Evolutionary conservation across 106 monocot species (phyloP).

Genomic region (Ottelia alismoides): DNA sequence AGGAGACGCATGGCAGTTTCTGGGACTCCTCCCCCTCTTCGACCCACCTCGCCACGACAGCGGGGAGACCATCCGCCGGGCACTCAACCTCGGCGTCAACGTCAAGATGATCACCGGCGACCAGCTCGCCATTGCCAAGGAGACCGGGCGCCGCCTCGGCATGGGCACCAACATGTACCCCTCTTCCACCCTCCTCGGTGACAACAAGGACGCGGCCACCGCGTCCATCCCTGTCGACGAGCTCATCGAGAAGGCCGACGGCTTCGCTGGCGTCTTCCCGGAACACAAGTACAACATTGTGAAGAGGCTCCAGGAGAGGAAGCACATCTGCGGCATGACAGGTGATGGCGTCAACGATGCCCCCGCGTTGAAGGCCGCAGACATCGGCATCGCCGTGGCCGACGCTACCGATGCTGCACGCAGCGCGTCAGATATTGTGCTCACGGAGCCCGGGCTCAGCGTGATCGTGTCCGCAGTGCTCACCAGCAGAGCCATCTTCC

Average conservation of each 20-base stretch:
- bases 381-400: conserved; percentile 17
- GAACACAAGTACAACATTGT: conserved; percentile 21
- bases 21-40: conserved; percentile 12
- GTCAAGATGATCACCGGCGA: conserved; percentile 20
- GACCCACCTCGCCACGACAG: conserved; percentile 16
- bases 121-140: conserved; percentile 20
- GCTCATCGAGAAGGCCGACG: conserved; percentile 17
- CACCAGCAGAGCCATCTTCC: conserved; percentile 17
- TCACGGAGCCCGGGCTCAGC: conserved; percentile 17
- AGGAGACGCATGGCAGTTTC: conserved; percentile 9
- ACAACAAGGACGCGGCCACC: conserved; percentile 1
- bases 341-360: conserved; percentile 20
- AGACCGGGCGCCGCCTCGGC: conserved; percentile 15
- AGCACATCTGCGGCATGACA: conserved; percentile 20
- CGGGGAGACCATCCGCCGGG: conserved; percentile 17
- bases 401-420: conserved; percentile 16
- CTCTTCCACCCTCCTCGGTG: conserved; percentile 5
- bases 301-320: conserved; percentile 16
- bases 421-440: conserved; percentile 16
- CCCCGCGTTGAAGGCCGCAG: conserved; percentile 13
- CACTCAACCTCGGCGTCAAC: conserved; percentile 13
- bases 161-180: conserved; percentile 23
- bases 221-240: conserved; percentile 8
- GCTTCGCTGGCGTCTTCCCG: conserved; percentile 18
- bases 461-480: conserved; percentile 18